Evolutionary conservation across 495 filamentous ascomycete genomes (phyloP), one percentile per base, ranked within the genome.

Genomic region (Bryoglossum gracile): DNA sequence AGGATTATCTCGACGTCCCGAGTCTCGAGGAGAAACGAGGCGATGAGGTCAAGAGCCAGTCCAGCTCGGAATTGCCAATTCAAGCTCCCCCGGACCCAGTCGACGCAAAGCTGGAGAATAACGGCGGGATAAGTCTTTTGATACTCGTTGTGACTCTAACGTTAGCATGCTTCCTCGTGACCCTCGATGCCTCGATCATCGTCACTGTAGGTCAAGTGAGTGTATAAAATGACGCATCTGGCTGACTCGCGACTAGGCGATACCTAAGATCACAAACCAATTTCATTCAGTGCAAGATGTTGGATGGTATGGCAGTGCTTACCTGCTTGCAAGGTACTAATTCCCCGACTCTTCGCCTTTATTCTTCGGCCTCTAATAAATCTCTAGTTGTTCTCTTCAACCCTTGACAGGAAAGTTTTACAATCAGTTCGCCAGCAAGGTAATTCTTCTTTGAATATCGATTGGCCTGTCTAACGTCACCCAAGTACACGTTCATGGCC

Each of bases 251-350:
- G 35, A 40, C 46, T 17, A 44, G 5, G 73, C 73, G 43, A 58
- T 63, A 17, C 63, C 63, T 13, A 35, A 8, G 18, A 73, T 73
- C 50, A 70, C 70, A 3, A 60, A 58, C 45, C 61, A 72, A 11
- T 71, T 72, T 47, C 57, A 68, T 19, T 67, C 63, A 11, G 56
- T 72, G 11, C 3, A 2, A 2, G 55, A 53, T 11, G 64, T 75
- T 21, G 68, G 73, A 25, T 80, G 75, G 77, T 80, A 79, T 42
- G 69, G 64, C 2, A 67, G 60, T 42, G 66, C 65, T 4, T 75
- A 75, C 45, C 52, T 67, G 14, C 47, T 77, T 9, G 65, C 67
- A 0, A 65, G 57, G 30, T 62, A 61, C 66, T 0, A 64, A 44
- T 3, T 30, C 26, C 26, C 26, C 13, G 26, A 30, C 26, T 30